Evolutionary conservation across 805 yeast genomes (phyloP), one percentile per base, ranked within the genome.

Genomic region (Pichia scutulata): DNA sequence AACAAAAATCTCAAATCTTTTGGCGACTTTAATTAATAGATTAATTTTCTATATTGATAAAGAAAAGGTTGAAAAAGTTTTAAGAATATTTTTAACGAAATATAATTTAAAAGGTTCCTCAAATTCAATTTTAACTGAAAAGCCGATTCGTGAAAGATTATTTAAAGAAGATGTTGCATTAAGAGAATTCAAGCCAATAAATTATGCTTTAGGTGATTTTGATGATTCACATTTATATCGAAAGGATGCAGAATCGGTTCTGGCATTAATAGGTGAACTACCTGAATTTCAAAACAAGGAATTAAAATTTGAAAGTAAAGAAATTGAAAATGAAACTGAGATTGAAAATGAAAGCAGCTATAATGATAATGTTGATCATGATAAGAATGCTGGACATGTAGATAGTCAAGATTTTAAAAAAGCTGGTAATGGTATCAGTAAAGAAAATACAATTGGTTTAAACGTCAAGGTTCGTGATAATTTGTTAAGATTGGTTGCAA

Each of bases 81-180:
- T 39, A 41, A 37, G n/a, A 51, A 39, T 8, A 40, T 45, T 18
- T 41, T 46, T 23, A 41, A 28, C 21, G 16, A 24, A 28, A 19
- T 30, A 37, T 16, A 41, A 41, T 44, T 33, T 44, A 33, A 41
- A 49, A 26, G 16, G 41, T 19, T 52, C 53, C 12, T 13, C 53
- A 3, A 24, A 3, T 14, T 40, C 40, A 2, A 37, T 59, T 8
- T 49, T 58, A 46, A 43, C 49, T 44, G 7, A 49, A 43, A 50
- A 71, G 46, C 84, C 85, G 16, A 55, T 60, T 8, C 72, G 92
- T 62, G 58, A 62, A 2, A 76, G 80, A 50, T 76, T 75, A 48
- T 84, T 83, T 60, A 65, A 70, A 43, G 92, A 86, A 59, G 93
- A 85, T 66, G 79, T 83, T 14, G 65, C 71, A 22, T 68, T 81